These are phyloP conservation scores for Colletotrichum lentis DNA, from an alignment of 2,329 filamentous ascomycete genomes.

Conservation along the genomic window DNA sequence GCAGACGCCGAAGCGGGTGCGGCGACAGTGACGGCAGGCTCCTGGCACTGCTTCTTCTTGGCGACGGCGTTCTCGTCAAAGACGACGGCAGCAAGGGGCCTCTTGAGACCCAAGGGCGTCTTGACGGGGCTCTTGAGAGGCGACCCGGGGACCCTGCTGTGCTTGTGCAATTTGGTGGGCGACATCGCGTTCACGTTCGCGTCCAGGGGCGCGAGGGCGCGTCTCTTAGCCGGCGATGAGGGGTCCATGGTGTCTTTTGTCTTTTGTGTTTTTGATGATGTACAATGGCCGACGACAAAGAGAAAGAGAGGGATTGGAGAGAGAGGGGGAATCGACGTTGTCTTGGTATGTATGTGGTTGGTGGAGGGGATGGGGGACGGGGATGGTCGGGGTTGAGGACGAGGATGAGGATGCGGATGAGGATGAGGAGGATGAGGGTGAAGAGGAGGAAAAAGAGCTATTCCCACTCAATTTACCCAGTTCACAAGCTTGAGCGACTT, in stretches of 20 bases:
- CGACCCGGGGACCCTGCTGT: constrained; percentile 15
- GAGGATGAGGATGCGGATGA: too few species aligned
- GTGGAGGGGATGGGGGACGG: background rate
- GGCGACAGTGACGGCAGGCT: constrained; percentile 15
- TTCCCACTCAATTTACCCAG: constrained; percentile 9
- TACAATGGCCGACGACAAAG: background rate
- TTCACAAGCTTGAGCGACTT: constrained; percentile 10
- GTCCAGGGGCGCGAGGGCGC: constrained; percentile 58
- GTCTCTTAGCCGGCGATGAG: constrained; percentile 56
- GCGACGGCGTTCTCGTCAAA: constrained; percentile 36
- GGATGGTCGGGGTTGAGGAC: constrained; percentile 4
- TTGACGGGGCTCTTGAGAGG: constrained; percentile 37
- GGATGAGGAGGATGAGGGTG: background rate
- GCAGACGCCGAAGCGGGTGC: background rate
- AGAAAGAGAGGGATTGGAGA: background rate
- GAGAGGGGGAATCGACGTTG: background rate
- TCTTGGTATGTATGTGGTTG: background rate
- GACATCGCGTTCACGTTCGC: constrained; percentile 57
- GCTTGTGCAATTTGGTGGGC: constrained; percentile 44
- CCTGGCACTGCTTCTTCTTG: constrained; percentile 41
- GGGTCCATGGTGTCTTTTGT: constrained; percentile 36
- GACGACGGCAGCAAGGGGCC: constrained; percentile 26
- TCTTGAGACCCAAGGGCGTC: constrained; percentile 34
- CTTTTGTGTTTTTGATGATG: background rate
- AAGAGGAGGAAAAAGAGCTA: constrained; percentile 1